Evolutionary conservation across 2,329 filamentous ascomycete genomes (phyloP).

Genomic region (Cladosporium cucumerinum): DNA sequence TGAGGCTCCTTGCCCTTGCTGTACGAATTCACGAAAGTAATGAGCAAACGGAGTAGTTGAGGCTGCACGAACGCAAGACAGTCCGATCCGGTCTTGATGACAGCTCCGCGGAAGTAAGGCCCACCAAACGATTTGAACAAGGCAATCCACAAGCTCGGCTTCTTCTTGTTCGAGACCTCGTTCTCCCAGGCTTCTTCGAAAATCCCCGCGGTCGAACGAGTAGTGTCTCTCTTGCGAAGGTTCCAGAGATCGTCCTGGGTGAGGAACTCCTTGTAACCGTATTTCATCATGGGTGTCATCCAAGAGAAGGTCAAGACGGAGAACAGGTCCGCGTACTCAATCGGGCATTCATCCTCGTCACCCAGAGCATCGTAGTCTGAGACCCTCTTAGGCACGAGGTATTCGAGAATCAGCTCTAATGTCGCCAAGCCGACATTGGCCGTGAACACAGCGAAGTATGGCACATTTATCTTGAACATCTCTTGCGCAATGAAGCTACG

Average conservation of each 20-base stretch:
- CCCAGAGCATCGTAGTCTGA: constrained; percentile 66
- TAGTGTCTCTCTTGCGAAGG: constrained; percentile 74
- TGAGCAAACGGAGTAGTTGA: constrained; percentile 80
- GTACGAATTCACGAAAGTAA: constrained; percentile 81
- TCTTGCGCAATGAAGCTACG: constrained; percentile 80
- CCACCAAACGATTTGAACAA: constrained; percentile 80
- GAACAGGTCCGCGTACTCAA: constrained; percentile 91
- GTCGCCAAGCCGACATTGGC: constrained; percentile 67
- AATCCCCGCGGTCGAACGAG: constrained; percentile 64
- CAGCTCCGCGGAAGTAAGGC: constrained; percentile 73
- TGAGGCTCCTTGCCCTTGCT: constrained; percentile 57
- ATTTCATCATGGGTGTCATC: constrained; percentile 98
- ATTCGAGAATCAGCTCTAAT: constrained; percentile 74
- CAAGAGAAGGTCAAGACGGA: constrained; percentile 91
- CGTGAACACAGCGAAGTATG: constrained; percentile 76
- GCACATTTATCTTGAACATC: constrained; percentile 60
- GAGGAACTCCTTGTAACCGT: constrained; percentile 85
- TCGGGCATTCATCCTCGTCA: constrained; percentile 68
- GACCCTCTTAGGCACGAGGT: constrained; percentile 76
- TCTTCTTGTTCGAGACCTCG: constrained; percentile 67
- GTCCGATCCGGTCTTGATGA: constrained; percentile 90
- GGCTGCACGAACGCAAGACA: constrained; percentile 83
- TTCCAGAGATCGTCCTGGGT: constrained; percentile 97
- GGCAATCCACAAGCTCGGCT: constrained; percentile 81
- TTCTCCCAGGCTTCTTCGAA: constrained; percentile 75